Evolutionary conservation across 345 rosid genomes (phyloP), one percentile per base, ranked within the genome.

Genomic region (Xanthoceras sorbifolium): DNA sequence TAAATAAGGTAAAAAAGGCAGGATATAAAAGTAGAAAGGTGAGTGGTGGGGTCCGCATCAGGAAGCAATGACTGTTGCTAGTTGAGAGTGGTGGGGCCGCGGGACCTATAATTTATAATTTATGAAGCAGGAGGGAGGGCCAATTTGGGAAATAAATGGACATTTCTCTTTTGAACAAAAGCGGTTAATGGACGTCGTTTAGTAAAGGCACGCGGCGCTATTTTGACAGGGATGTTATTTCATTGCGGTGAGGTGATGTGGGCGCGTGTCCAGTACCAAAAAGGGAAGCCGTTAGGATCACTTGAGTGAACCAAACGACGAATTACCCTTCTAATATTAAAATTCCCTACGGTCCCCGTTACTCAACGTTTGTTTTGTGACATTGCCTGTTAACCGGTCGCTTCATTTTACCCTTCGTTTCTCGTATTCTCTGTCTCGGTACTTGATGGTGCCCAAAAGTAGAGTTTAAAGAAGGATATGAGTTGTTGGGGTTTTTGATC

Each of bases 191-290:
- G 22, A 65, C 64, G 81, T 71, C 74, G 61, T 65, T 65, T 36
- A 9, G 78, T 34, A 5, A 5, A 29, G 72, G 64, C 77, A 76
- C 69, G 75, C 67, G 60, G 67, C 76, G 59, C 3, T 23, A 63
- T 34, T 17, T 69, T 4, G 32, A 26, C 40, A 38, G 55, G 52
- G 63, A 63, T 36, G 75, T 74, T 55, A 44, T 26, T 10, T 22
- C 9, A 5, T n/a, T 28, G 15, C 23, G 28, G 7, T 17, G 44
- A 50, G 18, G 9, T 36, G 76, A 64, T 36, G 10, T 18, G 2
- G 40, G 9, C 74, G 64, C 76, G 61, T 77, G 73, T 77, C 5
- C 0, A 0, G 0, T 2, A 0, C 18, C 3, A 28, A 25, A 46
- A 3, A 1, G 20, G 15, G 0, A 12, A 55, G 61, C 64, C 64